These are phyloP conservation scores for Penicillium flavigenum DNA, from an alignment of 495 filamentous ascomycete species.

Conservation along the genomic window DNA sequence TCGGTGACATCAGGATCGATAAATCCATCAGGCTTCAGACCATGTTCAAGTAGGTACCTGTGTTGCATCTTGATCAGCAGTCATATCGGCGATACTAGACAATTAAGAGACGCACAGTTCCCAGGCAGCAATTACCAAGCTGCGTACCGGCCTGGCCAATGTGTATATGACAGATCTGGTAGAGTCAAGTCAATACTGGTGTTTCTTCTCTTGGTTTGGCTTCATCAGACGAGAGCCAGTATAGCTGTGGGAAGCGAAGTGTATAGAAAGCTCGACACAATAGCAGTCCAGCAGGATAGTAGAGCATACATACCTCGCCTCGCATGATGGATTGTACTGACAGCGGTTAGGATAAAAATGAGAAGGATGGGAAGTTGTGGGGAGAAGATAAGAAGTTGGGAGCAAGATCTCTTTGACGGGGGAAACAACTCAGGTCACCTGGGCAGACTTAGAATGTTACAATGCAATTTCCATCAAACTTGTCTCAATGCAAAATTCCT, in stretches of 20 bases:
- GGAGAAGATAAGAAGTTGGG: not conserved
- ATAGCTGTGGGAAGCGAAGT: not conserved
- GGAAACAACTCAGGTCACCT: not conserved
- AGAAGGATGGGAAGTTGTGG: not conserved
- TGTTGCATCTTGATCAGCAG: conserved; percentile 1
- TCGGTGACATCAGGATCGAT: conserved; percentile 59
- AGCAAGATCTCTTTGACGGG: not conserved
- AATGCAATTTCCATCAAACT: not conserved
- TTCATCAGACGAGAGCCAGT: not conserved
- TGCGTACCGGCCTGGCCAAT: conserved; percentile 91
- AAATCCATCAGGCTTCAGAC: conserved; percentile 73
- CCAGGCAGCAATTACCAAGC: conserved; percentile 91
- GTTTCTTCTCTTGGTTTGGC: not conserved
- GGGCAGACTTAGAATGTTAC: too few relatives aligned
- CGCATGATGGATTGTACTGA: not conserved
- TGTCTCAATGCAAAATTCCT: not conserved
- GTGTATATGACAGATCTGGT: conserved; percentile 82
- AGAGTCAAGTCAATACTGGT: not conserved
- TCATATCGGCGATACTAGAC: conserved; percentile 24
- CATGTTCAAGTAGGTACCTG: conserved; percentile 90
- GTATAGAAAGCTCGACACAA: not conserved
- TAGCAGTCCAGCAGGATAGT: not conserved
- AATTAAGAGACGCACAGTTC: conserved; percentile 75
- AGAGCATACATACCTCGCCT: conserved; percentile 2
- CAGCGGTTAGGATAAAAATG: not conserved